Evolutionary conservation across 2,329 filamentous ascomycete genomes (phyloP).

Genomic region (Hypoxylon sp.): DNA sequence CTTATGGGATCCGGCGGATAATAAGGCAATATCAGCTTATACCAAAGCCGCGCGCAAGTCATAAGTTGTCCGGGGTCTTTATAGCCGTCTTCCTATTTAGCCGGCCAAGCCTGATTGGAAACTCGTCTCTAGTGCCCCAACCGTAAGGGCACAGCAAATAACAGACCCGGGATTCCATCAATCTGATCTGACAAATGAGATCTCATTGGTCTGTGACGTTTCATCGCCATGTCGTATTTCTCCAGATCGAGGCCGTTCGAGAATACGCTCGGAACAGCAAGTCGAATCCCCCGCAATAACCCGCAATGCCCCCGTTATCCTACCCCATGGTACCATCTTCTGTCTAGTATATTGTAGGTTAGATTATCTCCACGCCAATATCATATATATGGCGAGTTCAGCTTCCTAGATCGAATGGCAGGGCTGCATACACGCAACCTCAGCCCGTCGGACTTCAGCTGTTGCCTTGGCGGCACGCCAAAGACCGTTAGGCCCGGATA

Average conservation of each 20-base stretch:
- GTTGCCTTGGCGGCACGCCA: constrained; percentile 11
- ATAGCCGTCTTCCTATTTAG: constrained; percentile 42
- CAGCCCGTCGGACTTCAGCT: constrained; percentile 29
- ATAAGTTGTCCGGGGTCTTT: constrained; percentile 22
- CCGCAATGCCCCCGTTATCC: constrained; percentile 22
- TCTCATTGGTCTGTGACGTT: constrained; percentile 29
- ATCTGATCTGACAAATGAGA: neutral
- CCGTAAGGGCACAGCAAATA: constrained; percentile 27
- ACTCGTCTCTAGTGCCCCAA: constrained; percentile 21
- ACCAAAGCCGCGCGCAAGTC: constrained; percentile 33
- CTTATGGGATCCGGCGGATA: constrained; percentile 41
- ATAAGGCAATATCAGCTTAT: constrained; percentile 40
- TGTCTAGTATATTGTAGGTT: constrained; percentile 6
- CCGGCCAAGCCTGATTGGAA: constrained; percentile 41
- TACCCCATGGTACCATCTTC: constrained; percentile 9
- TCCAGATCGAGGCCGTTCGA: constrained; percentile 31
- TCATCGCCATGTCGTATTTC: constrained; percentile 30
- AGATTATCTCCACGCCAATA: constrained; percentile 8
- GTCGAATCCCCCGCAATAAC: constrained; percentile 29
- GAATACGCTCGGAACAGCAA: constrained; percentile 21
- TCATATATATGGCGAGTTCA: constrained; percentile 9
- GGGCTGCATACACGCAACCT: constrained; percentile 16
- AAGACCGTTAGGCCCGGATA: constrained; percentile 23
- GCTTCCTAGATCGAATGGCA: constrained; percentile 17
- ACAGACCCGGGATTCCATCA: constrained; percentile 15